These are phyloP conservation scores for Amanita subjunquillea DNA, from an alignment of 768 basidiomycete genomes.

Conservation along the genomic window DNA sequence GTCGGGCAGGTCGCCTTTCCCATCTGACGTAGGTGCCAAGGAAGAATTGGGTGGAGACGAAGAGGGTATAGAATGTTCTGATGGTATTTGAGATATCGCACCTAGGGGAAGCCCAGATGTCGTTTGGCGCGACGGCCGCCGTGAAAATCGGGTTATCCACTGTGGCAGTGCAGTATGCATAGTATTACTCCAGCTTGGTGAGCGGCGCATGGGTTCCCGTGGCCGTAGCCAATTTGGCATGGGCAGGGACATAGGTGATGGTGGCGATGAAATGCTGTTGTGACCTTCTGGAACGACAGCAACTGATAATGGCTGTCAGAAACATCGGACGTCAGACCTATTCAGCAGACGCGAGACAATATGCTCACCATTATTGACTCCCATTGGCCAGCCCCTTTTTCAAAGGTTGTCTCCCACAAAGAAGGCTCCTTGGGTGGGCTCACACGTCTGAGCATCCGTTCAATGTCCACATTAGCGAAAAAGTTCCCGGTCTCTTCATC, in stretches of 20 bases:
- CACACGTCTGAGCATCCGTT: not conserved
- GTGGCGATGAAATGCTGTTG: not conserved
- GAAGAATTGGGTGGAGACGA: not conserved
- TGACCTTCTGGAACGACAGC: not conserved
- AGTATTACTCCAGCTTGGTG: not conserved
- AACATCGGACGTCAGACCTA: not conserved
- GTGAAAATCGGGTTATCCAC: not conserved
- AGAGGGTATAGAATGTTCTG: not conserved
- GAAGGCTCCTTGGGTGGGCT: conserved; percentile 6
- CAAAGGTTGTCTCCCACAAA: conserved; percentile 10
- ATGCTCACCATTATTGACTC: conserved; percentile 10
- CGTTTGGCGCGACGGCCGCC: not conserved
- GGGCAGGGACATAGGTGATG: not conserved
- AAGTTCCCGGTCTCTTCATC: conserved; percentile 11
- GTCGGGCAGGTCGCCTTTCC: not conserved
- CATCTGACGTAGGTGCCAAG: not conserved
- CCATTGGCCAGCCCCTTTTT: conserved; percentile 6
- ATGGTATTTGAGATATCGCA: not conserved
- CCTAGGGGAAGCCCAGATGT: not conserved
- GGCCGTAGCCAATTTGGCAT: conserved; percentile 1
- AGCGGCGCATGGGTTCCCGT: not conserved
- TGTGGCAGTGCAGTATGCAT: not conserved
- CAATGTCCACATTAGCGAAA: not conserved
- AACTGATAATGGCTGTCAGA: conserved; percentile 10
- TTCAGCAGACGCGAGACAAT: not conserved